Conservation (phyloP, 2,329 filamentous ascomycete genomes). For the Apiospora rasikravindrae region DNA sequence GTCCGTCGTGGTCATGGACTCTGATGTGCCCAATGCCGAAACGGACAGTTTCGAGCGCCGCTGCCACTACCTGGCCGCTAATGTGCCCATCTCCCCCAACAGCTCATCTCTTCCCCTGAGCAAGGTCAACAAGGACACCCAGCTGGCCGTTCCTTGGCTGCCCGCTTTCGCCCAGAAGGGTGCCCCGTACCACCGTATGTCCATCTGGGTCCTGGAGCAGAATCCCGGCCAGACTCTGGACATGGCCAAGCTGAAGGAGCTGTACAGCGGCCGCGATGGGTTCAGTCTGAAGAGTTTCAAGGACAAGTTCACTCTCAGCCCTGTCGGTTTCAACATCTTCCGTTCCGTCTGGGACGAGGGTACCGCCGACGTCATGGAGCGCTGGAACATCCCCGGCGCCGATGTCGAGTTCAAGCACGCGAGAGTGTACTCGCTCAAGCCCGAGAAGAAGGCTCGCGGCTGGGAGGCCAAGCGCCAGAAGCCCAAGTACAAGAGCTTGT, state of each 20-base stretch:
- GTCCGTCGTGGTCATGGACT: constrained; percentile 84
- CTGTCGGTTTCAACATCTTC: constrained; percentile 88
- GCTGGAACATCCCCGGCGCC: constrained; percentile 75
- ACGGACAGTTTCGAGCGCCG: constrained; percentile 78
- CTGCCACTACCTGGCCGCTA: constrained; percentile 85
- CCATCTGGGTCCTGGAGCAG: constrained; percentile 85
- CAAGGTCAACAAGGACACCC: constrained; percentile 61
- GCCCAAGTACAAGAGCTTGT: constrained; percentile 67
- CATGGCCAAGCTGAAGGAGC: constrained; percentile 58
- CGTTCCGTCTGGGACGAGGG: constrained; percentile 87
- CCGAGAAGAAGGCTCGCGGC: constrained; percentile 63
- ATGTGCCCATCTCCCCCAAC: constrained; percentile 58
- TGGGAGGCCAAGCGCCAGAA: constrained; percentile 71
- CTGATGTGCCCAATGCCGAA: constrained; percentile 83
- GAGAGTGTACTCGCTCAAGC: constrained; percentile 72
- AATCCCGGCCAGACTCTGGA: constrained; percentile 64
- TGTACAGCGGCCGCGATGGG: constrained; percentile 61
- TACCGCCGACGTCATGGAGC: constrained; percentile 86
- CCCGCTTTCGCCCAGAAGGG: constrained; percentile 90
- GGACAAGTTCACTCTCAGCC: constrained; percentile 68
- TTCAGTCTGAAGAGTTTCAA: constrained; percentile 80
- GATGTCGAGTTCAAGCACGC: constrained; percentile 86
- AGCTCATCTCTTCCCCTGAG: constrained; percentile 69
- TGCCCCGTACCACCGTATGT: constrained; percentile 86
- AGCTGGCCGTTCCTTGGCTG: constrained; percentile 81